Conservation (phyloP, 805 yeast species). For the Vanderwaltozyma tropicalis region DNA sequence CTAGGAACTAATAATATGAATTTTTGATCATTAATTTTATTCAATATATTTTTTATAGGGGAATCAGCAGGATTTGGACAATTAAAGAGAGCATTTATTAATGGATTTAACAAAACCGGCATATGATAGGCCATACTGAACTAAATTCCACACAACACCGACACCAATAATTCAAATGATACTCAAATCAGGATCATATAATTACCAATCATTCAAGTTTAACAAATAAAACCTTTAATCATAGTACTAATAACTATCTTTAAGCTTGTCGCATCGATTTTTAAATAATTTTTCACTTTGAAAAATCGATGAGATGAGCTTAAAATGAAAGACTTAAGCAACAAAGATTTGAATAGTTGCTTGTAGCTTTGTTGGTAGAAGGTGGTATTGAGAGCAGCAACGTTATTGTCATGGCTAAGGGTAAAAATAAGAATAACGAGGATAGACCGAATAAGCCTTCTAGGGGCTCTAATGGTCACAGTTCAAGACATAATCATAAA, state of each 20-base stretch:
- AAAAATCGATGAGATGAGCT: conserved; percentile 2
- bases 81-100: conserved; percentile 55
- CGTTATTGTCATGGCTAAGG: conserved; percentile 35
- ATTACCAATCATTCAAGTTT: too few species aligned
- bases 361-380: too few species aligned
- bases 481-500: conserved; percentile 42
- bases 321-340: background rate
- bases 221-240: too few species aligned
- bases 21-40: conserved; percentile 38
- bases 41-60: conserved; percentile 38
- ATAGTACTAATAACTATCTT: too few species aligned
- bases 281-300: too few species aligned
- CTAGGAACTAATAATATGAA: conserved; percentile 59
- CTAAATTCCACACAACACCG: background rate
- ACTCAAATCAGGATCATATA: background rate
- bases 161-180: background rate
- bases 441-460: conserved; percentile 23
- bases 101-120: conserved; percentile 51
- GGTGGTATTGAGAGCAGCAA: too few species aligned
- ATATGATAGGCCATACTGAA: conserved; percentile 28
- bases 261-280: background rate
- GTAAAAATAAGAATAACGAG: conserved; percentile 39
- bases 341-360: background rate
- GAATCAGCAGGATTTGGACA: conserved; percentile 43
- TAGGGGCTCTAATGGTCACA: conserved; percentile 45